phyloP scores from a whole-genome alignment of 2,329 filamentous ascomycete genomes.

The Talaromyces sp. region DNA sequence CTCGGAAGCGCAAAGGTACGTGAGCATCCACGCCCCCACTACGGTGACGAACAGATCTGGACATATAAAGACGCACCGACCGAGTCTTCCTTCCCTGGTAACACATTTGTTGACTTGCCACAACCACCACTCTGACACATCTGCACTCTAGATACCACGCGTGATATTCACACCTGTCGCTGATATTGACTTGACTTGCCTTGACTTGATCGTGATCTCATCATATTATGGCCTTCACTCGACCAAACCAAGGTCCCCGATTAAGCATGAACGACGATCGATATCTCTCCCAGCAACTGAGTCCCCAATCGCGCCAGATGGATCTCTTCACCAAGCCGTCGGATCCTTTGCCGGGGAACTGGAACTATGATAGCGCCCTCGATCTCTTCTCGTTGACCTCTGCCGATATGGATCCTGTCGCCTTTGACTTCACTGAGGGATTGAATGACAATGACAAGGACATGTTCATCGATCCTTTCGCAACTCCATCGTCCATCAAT shows the following conservation, averaged over 20 bases:
- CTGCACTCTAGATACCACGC: too few species aligned
- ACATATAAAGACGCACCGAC: slow-evolving; percentile 16
- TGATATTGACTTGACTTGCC: too few species aligned
- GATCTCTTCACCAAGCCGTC: slow-evolving; percentile 28
- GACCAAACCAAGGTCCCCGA: slow-evolving; percentile 18
- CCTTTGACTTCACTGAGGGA: slow-evolving; percentile 35
- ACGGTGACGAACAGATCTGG: not conserved
- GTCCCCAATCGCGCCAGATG: slow-evolving; percentile 24
- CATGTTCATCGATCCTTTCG: slow-evolving; percentile 35
- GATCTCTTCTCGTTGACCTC: slow-evolving; percentile 38
- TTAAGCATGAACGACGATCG: slow-evolving; percentile 20
- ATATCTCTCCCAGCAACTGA: slow-evolving; percentile 25
- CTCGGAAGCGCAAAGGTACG: slow-evolving; percentile 10
- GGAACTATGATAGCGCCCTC: slow-evolving; percentile 39
- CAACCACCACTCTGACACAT: too few species aligned
- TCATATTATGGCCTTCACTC: slow-evolving; percentile 22
- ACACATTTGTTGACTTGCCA: too few species aligned
- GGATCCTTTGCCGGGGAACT: slow-evolving; percentile 40
- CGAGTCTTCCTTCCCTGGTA: slow-evolving; percentile 13
- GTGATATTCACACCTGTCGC: too few species aligned
- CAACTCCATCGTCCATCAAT: slow-evolving; percentile 32
- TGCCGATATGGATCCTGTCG: slow-evolving; percentile 32
- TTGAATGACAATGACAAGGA: slow-evolving; percentile 34
- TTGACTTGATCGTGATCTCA: not conserved
- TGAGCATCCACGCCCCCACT: not conserved